Evolutionary conservation across 306 rosid species (phyloP), one percentile per base, ranked within the genome.

Genomic region (Glycine soja): DNA sequence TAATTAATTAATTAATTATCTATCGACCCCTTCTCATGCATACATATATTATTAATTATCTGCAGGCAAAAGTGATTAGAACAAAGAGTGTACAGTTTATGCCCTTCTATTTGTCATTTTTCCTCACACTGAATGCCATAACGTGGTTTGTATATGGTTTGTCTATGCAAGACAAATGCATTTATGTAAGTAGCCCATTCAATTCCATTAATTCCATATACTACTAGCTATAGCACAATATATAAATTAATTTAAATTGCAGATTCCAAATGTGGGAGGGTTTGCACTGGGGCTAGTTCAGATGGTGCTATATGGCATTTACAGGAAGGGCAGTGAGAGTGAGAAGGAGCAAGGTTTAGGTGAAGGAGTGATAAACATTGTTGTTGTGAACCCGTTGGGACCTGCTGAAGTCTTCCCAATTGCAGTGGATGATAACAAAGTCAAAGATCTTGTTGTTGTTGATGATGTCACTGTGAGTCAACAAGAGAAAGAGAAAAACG

Each of bases 231-330:
- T 24, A 24, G 30, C 30, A 24, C 30, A 24, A 24, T 24, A 24
- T 24, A 24, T 24, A 1, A 24, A 24, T 24, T 24, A 24, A 24
- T 24, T 24, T 24, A 0, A 24, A 24, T 4, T 13, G 56, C 77
- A 94, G 98, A 34, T 89, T 12, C 98, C 98, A 40, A 92, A 94
- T 72, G 68, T 91, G 45, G 0, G 89, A 56, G 98, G 98, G 2
- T 86, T 94, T 8, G 12, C 46, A 2, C 78, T 92, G 84, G 97
- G 97, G 65, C 6, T 91, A 38, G 13, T 89, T 18, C 97, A 94
- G 85, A 92, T 94, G 97, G 8, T 89, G 65, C 66, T 94, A 0
- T 91, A 91, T 75, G 90, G 53, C 7, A 62, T 87, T 0, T 94
- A 85, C 85, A 85, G 85, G 70, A 88, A 77, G 13, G 78, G 85